A percentile compares a stretch with the other conserved stretches of the same genome.
These are phyloP conservation scores for Hypsizygus ulmarius DNA, from an alignment of 1,284 basidiomycete species.

Conservation along the genomic window DNA sequence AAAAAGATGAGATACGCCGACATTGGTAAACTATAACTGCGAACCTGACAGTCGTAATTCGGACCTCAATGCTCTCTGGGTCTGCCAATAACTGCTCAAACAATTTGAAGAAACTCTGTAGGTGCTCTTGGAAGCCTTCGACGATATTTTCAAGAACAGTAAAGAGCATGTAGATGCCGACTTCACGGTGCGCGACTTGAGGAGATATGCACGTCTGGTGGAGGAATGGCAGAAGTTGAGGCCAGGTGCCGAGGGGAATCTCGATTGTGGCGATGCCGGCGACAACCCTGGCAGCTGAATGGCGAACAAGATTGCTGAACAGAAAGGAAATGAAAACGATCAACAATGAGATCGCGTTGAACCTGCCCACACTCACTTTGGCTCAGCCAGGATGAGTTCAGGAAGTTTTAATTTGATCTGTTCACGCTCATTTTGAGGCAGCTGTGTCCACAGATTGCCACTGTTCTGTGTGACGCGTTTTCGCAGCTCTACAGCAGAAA, in stretches of 20 bases:
- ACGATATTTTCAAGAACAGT: constrained; percentile 92
- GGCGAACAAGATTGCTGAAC: constrained; percentile 79
- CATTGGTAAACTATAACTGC: constrained; percentile 14
- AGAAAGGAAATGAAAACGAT: constrained; percentile 15
- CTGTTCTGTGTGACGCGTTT: constrained; percentile 87
- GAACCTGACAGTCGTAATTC: constrained; percentile 86
- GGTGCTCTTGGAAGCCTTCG: constrained; percentile 80
- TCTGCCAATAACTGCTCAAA: constrained; percentile 82
- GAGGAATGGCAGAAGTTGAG: constrained; percentile 86
- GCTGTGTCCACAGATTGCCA: constrained; percentile 81
- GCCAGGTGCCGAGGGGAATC: constrained; percentile 82
- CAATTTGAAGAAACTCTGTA: constrained; percentile 79
- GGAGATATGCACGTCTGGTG: constrained; percentile 75
- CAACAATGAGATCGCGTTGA: constrained; percentile 6
- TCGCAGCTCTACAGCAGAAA: constrained; percentile 96
- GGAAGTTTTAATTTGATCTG: constrained; percentile 88
- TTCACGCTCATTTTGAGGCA: constrained; percentile 69
- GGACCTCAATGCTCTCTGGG: constrained; percentile 87
- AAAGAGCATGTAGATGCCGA: constrained; percentile 89
- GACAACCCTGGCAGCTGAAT: constrained; percentile 89
- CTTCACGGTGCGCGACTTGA: constrained; percentile 80
- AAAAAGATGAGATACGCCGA: constrained; percentile 5
- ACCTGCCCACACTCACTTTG: constrained; percentile 52
- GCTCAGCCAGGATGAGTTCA: constrained; percentile 76
- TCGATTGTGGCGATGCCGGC: constrained; percentile 93